These are phyloP conservation scores for Phytopythium oedochilum DNA, from an alignment of 352 stramenopile species.

Conservation along the genomic window DNA sequence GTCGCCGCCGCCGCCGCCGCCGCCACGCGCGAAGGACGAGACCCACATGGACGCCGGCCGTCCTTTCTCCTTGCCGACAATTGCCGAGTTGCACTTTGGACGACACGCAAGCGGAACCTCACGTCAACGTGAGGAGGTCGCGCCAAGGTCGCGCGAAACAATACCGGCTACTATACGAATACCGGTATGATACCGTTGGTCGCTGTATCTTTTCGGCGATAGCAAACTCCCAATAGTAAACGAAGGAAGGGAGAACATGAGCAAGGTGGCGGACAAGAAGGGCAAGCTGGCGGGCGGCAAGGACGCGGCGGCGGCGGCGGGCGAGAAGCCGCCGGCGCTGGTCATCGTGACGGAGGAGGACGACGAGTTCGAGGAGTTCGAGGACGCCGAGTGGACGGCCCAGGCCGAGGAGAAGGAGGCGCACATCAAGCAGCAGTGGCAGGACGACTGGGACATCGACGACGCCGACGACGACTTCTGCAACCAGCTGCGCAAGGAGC, in stretches of 20 bases:
- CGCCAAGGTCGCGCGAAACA: no score
- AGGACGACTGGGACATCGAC: conserved; percentile 92
- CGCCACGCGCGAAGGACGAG: conserved; percentile 37
- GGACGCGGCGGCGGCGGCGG: conserved; percentile 10
- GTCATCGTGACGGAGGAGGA: conserved; percentile 85
- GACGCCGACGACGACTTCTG: conserved; percentile 92
- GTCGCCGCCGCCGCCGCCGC: neutral
- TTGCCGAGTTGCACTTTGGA: neutral
- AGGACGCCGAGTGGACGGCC: conserved; percentile 73
- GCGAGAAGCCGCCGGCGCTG: conserved; percentile 62
- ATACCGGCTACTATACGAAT: neutral
- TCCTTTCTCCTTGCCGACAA: neutral
- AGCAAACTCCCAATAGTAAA: no score
- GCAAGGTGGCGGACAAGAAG: conserved; percentile 33
- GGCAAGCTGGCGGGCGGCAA: conserved; percentile 13
- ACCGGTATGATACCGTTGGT: neutral
- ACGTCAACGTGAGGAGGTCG: no score
- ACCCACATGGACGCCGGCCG: conserved; percentile 33
- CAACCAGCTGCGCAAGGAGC: conserved; percentile 88
- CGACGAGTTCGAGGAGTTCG: conserved; percentile 89
- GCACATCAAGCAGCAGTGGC: conserved; percentile 89
- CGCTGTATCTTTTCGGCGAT: neutral
- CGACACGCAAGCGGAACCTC: neutral
- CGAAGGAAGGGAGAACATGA: no score
- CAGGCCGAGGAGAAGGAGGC: conserved; percentile 75